A percentile compares a stretch with the other conserved stretches of the same genome.
Conservation (phyloP, 306 rosid genomes). For the Prunus mume region DNA sequence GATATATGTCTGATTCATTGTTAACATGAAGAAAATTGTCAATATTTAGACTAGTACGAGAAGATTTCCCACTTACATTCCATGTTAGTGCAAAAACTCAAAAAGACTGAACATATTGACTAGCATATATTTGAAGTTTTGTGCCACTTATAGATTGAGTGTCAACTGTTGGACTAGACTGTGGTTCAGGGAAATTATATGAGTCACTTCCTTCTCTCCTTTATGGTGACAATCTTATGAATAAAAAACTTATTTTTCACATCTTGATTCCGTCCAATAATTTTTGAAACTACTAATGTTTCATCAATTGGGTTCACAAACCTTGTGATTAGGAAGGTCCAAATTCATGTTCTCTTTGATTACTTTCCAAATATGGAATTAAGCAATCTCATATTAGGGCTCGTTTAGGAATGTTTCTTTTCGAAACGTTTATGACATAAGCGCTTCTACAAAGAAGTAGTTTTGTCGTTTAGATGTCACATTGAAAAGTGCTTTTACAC, state of each 20-base stretch:
- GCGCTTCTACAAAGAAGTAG: too few relatives aligned
- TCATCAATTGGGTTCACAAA: slow-evolving; percentile 29
- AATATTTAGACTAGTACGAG: too few relatives aligned
- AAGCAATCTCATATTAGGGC: too few relatives aligned
- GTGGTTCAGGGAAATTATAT: slow-evolving; percentile 44
- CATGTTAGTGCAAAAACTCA: slow-evolving; percentile 6
- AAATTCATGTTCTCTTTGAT: too few relatives aligned
- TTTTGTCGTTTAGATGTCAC: too few relatives aligned
- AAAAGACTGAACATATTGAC: slow-evolving; percentile 50
- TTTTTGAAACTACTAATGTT: slow-evolving; percentile 17
- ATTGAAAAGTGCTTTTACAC: too few relatives aligned
- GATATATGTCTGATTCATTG: too few relatives aligned
- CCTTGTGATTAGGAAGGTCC: slow-evolving; percentile 2
- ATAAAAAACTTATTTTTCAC: slow-evolving; percentile 63
- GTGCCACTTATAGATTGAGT: slow-evolving; percentile 25
- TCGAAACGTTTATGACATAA: too few relatives aligned
- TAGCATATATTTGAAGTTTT: slow-evolving; percentile 45
- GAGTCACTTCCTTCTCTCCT: slow-evolving; percentile 48
- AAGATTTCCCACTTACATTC: too few relatives aligned
- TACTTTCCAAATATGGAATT: too few relatives aligned
- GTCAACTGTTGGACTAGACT: slow-evolving; percentile 30
- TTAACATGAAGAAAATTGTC: too few relatives aligned
- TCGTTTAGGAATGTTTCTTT: too few relatives aligned
- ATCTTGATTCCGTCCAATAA: slow-evolving; percentile 34
- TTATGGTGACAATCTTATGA: slow-evolving; percentile 51